These are phyloP conservation scores for Narthecium ossifragum DNA, from an alignment of 106 monocot species.

Conservation along the genomic window DNA sequence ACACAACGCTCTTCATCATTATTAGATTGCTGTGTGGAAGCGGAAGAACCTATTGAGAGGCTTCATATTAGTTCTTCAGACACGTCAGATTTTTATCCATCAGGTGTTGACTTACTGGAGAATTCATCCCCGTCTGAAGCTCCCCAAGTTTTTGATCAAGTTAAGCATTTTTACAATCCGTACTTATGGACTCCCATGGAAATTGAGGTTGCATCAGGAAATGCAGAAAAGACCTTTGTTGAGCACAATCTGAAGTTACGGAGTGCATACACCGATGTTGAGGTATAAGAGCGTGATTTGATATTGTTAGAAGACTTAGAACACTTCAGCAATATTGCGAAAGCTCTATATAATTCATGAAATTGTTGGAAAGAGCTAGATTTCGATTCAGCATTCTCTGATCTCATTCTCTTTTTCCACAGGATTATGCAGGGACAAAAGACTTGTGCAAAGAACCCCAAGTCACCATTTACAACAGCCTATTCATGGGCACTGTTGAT, in stretches of 20 bases:
- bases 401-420: constrained; percentile 7
- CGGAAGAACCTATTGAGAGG: background rate
- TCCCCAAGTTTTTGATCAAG: constrained; percentile 2
- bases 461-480: constrained; percentile 72
- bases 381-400: background rate
- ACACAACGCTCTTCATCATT: background rate
- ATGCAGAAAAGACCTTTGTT: constrained; percentile 38
- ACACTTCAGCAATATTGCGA: no score
- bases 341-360: no score
- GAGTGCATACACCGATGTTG: constrained; percentile 78
- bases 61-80: background rate
- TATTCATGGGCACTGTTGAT: constrained; percentile 90
- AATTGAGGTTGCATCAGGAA: constrained; percentile 70
- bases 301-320: no score
- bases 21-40: background rate
- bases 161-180: constrained; percentile 40
- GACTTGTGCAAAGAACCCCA: constrained; percentile 62
- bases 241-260: constrained; percentile 71
- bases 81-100: constrained; percentile 5
- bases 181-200: constrained; percentile 69
- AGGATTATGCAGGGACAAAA: constrained; percentile 82
- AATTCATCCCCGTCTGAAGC: background rate
- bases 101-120: constrained; percentile 2
- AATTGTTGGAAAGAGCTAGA: background rate
- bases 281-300: constrained; percentile 48